Conservation (phyloP, 441 rosid species). For the Erodium moschatum region DNA sequence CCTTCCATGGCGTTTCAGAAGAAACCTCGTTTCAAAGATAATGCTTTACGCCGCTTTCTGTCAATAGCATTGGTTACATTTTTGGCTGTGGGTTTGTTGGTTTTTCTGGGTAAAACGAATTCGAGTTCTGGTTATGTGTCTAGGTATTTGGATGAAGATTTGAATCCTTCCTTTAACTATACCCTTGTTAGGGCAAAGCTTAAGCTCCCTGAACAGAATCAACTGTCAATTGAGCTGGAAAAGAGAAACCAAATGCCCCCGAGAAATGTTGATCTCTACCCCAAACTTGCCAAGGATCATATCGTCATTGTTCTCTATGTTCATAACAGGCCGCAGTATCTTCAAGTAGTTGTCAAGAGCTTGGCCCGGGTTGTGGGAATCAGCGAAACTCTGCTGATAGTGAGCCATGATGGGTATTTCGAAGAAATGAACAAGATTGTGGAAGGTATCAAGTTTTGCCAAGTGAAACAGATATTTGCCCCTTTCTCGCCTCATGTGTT, state of each 20-base stretch:
- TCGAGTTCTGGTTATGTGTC: slow-evolving; percentile 20
- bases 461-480: slow-evolving; percentile 76
- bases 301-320: slow-evolving; percentile 73
- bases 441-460: slow-evolving; percentile 66
- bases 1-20: background rate
- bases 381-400: slow-evolving; percentile 68
- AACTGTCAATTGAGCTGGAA: slow-evolving; percentile 49
- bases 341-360: slow-evolving; percentile 61
- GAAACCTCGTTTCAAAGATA: background rate
- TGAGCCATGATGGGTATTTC: slow-evolving; percentile 90
- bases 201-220: slow-evolving; percentile 44
- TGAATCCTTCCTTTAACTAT: slow-evolving; percentile 14
- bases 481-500: slow-evolving; percentile 78
- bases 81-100: background rate
- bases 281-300: slow-evolving; percentile 52
- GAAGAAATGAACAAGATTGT: slow-evolving; percentile 77
- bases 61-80: background rate
- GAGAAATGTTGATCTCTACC: slow-evolving; percentile 56
- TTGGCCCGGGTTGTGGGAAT: slow-evolving; percentile 72
- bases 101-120: background rate
- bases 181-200: slow-evolving; percentile 25
- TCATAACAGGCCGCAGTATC: slow-evolving; percentile 84
- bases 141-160: slow-evolving; percentile 24
- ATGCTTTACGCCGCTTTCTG: background rate
- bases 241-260: slow-evolving; percentile 54